Conservation (phyloP, 768 basidiomycete species). For the Dendrothele bispora region DNA sequence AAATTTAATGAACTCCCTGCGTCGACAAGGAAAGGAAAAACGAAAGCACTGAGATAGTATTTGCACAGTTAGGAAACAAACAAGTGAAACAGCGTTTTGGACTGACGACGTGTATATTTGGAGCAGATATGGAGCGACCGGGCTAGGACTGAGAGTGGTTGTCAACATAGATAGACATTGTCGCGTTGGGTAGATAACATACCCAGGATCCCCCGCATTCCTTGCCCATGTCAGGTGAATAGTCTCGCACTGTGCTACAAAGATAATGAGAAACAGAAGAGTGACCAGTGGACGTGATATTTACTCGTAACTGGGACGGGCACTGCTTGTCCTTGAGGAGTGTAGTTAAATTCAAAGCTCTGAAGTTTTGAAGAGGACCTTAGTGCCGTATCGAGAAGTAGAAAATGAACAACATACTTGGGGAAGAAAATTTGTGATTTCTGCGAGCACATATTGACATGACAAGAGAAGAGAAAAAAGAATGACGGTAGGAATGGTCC, state of each 20-base stretch:
- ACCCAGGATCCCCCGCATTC: conserved; percentile 38
- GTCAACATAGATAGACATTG: neutral
- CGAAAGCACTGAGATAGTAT: conserved; percentile 36
- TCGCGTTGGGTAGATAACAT: conserved; percentile 5
- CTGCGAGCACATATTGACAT: neutral
- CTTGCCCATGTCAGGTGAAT: conserved; percentile 44
- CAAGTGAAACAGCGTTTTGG: neutral
- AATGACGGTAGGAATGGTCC: neutral
- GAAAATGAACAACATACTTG: neutral
- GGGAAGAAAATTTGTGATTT: neutral
- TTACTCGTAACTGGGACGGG: conserved; percentile 9
- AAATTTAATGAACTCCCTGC: conserved; percentile 47
- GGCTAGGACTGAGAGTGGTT: conserved; percentile 45
- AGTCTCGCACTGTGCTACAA: conserved; percentile 43
- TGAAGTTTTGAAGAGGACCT: conserved; percentile 1
- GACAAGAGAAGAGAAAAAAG: neutral
- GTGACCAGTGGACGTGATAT: neutral
- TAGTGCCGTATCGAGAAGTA: neutral
- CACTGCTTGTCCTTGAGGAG: too few relatives aligned
- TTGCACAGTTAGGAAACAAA: neutral
- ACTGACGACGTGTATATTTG: conserved; percentile 64
- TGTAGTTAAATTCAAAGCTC: too few relatives aligned
- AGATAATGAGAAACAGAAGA: neutral
- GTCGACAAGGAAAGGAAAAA: conserved; percentile 50
- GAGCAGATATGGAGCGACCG: conserved; percentile 55